phyloP scores from a whole-genome alignment of 176 grass and related monocot genomes.

The Paspalum vaginatum region DNA sequence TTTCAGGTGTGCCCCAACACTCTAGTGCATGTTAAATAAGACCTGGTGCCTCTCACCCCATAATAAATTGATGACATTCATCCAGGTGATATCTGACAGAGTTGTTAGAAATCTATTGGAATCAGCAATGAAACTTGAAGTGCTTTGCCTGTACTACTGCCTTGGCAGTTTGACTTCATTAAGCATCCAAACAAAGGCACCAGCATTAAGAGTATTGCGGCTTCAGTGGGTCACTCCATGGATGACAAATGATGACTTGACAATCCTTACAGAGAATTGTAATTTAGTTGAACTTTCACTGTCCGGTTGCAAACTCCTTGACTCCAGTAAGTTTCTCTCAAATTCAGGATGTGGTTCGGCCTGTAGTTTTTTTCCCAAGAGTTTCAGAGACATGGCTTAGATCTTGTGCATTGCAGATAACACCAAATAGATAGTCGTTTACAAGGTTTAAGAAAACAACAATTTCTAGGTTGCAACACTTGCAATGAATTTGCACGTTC shows the following conservation, averaged over 20 bases:
- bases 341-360: neutral
- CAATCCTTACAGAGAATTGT: conserved; percentile 57
- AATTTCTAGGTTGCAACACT: no score
- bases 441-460: no score
- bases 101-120: conserved; percentile 60
- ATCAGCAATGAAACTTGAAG: conserved; percentile 59
- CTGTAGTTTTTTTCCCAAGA: no score
- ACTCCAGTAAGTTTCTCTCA: conserved; percentile 61
- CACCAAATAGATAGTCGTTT: no score
- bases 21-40: neutral
- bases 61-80: conserved; percentile 34
- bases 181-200: conserved; percentile 44
- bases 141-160: conserved; percentile 64
- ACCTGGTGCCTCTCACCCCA: conserved; percentile 10
- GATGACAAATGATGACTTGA: conserved; percentile 79
- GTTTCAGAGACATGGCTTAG: no score
- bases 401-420: no score
- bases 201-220: conserved; percentile 46
- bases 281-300: conserved; percentile 71
- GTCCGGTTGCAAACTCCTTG: conserved; percentile 78
- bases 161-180: conserved; percentile 65
- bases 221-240: conserved; percentile 76
- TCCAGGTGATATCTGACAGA: conserved; percentile 71
- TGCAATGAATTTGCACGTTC: no score
- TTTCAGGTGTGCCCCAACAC: conserved; percentile 68